Conservation (phyloP, 352 stramenopile species). For the Phytophthora litchii region DNA sequence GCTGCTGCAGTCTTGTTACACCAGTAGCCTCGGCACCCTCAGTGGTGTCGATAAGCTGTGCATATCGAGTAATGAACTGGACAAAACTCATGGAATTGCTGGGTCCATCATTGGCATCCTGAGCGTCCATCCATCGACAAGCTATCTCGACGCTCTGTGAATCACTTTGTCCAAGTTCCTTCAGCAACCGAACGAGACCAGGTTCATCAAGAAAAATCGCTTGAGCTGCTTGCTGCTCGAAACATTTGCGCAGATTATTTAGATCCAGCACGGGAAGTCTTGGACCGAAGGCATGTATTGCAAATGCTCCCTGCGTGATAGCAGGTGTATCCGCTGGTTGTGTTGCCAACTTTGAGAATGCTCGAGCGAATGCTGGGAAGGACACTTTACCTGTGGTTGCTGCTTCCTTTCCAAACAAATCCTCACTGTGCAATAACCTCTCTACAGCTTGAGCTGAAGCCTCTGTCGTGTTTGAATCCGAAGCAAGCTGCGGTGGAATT, state of each 20-base stretch:
- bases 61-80: conserved; percentile 71
- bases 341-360: conserved; percentile 60
- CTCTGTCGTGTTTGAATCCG: conserved; percentile 2
- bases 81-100: conserved; percentile 48
- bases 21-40: conserved; percentile 21
- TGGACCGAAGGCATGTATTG: conserved; percentile 26
- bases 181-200: conserved; percentile 39
- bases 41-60: conserved; percentile 41
- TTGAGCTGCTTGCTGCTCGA: conserved; percentile 36
- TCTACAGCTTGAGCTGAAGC: conserved; percentile 43
- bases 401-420: conserved; percentile 28
- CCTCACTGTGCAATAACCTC: conserved; percentile 37
- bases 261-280: conserved; percentile 53
- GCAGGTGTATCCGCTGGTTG: conserved; percentile 35
- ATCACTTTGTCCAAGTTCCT: conserved; percentile 41
- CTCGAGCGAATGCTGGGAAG: conserved; percentile 61
- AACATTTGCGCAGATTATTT: conserved; percentile 41
- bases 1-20: conserved; percentile 36
- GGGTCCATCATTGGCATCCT: conserved; percentile 8
- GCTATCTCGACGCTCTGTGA: conserved; percentile 18
- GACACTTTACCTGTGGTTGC: conserved; percentile 37
- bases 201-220: conserved; percentile 39
- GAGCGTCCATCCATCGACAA: conserved; percentile 32
- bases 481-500: conserved; percentile 1
- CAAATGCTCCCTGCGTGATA: conserved; percentile 31